Evolutionary conservation across 495 filamentous ascomycete genomes (phyloP).

Genomic region (Alectoria sarmentosa): DNA sequence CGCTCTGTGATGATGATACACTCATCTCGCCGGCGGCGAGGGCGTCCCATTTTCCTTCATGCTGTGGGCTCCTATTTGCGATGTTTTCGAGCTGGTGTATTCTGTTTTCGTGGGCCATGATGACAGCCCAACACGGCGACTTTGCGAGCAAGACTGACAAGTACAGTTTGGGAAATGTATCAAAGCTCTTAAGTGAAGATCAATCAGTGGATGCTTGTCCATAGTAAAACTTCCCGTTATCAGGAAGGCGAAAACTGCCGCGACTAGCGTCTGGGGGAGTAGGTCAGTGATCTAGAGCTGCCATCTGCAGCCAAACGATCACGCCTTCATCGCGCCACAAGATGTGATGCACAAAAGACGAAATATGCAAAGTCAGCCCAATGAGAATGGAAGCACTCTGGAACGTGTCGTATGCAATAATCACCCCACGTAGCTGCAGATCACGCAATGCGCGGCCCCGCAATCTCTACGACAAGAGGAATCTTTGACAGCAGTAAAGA

Average conservation of each 20-base stretch:
- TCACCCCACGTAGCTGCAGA: constrained; percentile 2
- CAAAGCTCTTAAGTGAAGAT: neutral
- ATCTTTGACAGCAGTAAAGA: neutral
- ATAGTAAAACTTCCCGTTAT: neutral
- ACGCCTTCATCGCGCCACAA: constrained; percentile 8
- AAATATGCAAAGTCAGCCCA: neutral
- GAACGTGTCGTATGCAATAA: neutral
- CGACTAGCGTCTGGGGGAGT: neutral
- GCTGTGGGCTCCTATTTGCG: constrained; percentile 20
- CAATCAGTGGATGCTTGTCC: neutral
- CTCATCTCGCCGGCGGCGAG: constrained; percentile 17
- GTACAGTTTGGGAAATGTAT: constrained; percentile 2
- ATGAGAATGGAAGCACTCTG: neutral
- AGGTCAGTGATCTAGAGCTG: neutral
- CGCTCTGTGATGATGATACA: constrained; percentile 16
- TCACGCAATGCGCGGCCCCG: constrained; percentile 8
- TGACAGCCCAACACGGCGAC: neutral
- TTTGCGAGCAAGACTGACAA: neutral
- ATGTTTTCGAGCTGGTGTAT: constrained; percentile 27
- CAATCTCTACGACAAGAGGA: neutral
- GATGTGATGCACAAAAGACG: neutral
- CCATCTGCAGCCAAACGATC: neutral
- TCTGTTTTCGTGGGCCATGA: constrained; percentile 26
- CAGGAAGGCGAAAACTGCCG: neutral
- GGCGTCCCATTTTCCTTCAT: constrained; percentile 24